A percentile compares a stretch with the other conserved stretches of the same genome.
Evolutionary conservation across 805 yeast genomes (phyloP).

Genomic region (Yarrowia sp.): DNA sequence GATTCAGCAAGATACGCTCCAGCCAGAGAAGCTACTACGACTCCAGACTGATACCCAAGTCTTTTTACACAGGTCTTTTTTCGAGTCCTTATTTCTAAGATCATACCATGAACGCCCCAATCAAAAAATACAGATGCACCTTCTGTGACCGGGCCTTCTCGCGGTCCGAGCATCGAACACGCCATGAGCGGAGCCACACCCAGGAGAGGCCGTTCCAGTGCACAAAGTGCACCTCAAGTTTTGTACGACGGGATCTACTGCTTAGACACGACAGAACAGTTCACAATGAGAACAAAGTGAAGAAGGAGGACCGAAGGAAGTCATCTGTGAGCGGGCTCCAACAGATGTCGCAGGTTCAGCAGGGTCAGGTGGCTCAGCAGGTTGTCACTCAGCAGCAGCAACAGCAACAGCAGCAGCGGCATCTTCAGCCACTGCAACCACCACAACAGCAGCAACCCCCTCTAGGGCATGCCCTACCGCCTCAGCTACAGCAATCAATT

Average conservation of each 20-base stretch:
- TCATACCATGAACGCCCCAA: slow-evolving; percentile 21
- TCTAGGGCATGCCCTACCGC: not conserved
- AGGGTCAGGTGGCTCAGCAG: not conserved
- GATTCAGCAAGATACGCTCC: too few species aligned
- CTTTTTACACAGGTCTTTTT: not conserved
- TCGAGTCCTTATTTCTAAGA: not conserved
- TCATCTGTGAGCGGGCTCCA: not conserved
- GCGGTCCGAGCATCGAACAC: slow-evolving; percentile 71
- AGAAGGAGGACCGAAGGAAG: slow-evolving; percentile 11
- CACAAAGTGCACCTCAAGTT: slow-evolving; percentile 61
- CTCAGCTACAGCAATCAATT: not conserved
- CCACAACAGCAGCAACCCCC: not conserved
- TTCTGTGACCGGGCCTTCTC: slow-evolving; percentile 78
- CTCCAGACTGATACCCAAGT: not conserved
- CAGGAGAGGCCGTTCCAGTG: slow-evolving; percentile 79
- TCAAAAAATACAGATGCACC: slow-evolving; percentile 69
- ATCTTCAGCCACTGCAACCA: not conserved
- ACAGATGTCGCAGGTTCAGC: not conserved
- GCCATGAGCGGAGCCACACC: slow-evolving; percentile 78
- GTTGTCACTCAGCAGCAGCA: not conserved
- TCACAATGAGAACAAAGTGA: slow-evolving; percentile 40
- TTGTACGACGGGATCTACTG: slow-evolving; percentile 72
- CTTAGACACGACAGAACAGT: slow-evolving; percentile 79
- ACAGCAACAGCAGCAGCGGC: not conserved
- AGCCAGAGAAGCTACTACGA: too few species aligned